Base-by-base conservation (phyloP, 2,329 filamentous ascomycete genomes). In the Xylaria sp. region DNA sequence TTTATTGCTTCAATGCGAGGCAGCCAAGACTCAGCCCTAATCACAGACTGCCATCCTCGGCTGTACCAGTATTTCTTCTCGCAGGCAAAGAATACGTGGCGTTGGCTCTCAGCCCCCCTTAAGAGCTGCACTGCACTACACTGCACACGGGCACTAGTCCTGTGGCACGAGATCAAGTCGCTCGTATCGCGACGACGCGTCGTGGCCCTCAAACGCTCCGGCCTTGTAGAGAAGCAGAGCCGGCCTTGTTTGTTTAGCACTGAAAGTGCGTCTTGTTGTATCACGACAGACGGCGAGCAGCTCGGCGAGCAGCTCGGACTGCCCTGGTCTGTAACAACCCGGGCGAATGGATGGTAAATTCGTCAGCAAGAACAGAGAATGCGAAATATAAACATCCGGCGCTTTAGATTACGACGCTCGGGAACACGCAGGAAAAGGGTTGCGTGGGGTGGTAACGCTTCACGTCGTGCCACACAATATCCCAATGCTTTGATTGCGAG, bases 161-260 rank as follows among this genome's bases (percentile, higher is more conserved):
- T 57, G 55, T 8, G n/a, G 27, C 16, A 55, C 25, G 18, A 47
- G 32, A 51, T n/a, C 29, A 67, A 44, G 44, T 55, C 21, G 64
- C 60, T 68, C 65, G 65, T 63, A 70, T 63, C 53, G 61, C 23
- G 51, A 60, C 55, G 65, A 60, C 55, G 65, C 58, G 60, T 65
- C 40, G 65, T 62, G 44, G 55, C 16, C 51, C 54, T 50, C 16
- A 21, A 21, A 25, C 23, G 32, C 5, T 35, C 16, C 13, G 32
- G 51, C 12, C 25, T n/a, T 44, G 47, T 44, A 58, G 40, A 44
- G 40, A n/a, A 44, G 21, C 3, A 44, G 2, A n/a, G 37, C 1
- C 1, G 37, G 37, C 37, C 21, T 23, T 13, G 10, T 23, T 27
- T 27, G 12, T 16, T 18, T 16, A n/a, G 27, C 25, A 23, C 23